phyloP scores from a whole-genome alignment of 352 stramenopile genomes.

The Phytophthora sojae region DNA sequence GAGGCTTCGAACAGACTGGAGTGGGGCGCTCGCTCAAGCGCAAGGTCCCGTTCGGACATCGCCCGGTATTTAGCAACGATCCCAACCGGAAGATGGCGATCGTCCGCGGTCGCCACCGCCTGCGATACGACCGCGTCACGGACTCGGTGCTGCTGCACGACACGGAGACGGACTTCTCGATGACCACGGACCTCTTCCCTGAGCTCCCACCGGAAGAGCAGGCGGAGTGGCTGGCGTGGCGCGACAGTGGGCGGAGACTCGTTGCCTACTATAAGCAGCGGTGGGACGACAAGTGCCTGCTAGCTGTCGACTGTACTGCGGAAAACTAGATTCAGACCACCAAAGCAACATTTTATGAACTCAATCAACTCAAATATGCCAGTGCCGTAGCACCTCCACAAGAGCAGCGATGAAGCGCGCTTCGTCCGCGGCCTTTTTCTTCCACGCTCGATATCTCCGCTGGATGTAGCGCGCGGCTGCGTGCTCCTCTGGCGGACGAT shows the following conservation, averaged over 20 bases:
- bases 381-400: conserved; percentile 26
- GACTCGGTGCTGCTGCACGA: conserved; percentile 57
- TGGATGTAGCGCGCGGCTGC: conserved; percentile 53
- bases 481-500: conserved; percentile 59
- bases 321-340: conserved; percentile 1
- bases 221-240: conserved; percentile 35
- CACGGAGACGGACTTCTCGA: conserved; percentile 43
- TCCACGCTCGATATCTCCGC: conserved; percentile 49
- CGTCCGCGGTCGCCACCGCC: conserved; percentile 48
- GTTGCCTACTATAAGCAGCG: conserved; percentile 56
- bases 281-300: conserved; percentile 44
- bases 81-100: conserved; percentile 54
- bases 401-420: conserved; percentile 24
- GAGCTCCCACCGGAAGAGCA: conserved; percentile 24
- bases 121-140: conserved; percentile 48
- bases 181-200: conserved; percentile 47
- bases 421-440: conserved; percentile 8
- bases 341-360: background rate
- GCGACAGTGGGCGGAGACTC: conserved; percentile 38
- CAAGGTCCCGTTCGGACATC: conserved; percentile 17
- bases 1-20: conserved; percentile 59
- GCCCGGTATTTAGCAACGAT: conserved; percentile 61
- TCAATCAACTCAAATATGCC: conserved; percentile 35
- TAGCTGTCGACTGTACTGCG: conserved; percentile 22
- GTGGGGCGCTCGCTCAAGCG: conserved; percentile 68